These are phyloP conservation scores for Cubamyces sp. DNA, from an alignment of 768 basidiomycete genomes.

Conservation along the genomic window DNA sequence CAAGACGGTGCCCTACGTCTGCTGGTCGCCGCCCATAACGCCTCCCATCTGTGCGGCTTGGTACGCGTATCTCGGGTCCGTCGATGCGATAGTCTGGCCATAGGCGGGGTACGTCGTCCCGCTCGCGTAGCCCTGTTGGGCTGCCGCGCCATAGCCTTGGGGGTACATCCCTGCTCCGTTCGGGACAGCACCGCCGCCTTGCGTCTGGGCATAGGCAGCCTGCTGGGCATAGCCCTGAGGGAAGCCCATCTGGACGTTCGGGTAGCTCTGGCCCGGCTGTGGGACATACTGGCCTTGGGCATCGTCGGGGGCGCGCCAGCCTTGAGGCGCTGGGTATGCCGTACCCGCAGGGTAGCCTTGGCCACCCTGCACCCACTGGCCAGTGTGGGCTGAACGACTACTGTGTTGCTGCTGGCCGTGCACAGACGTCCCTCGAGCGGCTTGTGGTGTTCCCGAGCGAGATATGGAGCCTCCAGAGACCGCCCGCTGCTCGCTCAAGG, in stretches of 20 bases:
- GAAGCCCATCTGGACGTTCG: constrained; percentile 11
- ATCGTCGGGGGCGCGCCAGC: constrained; percentile 7
- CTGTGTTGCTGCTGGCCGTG: constrained; percentile 2
- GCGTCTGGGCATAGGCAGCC: constrained; percentile 1
- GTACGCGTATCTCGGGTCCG: constrained; percentile 18
- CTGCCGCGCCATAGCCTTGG: constrained; percentile 10
- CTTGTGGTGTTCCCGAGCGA: constrained; percentile 13
- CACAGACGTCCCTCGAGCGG: not conserved
- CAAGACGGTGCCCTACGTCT: constrained; percentile 4
- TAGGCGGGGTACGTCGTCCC: constrained; percentile 20
- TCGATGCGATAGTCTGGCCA: constrained; percentile 4
- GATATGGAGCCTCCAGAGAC: constrained; percentile 17
- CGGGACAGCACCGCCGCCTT: not conserved
- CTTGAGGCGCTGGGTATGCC: constrained; percentile 13
- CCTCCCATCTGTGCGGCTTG: constrained; percentile 13
- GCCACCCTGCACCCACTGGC: constrained; percentile 3
- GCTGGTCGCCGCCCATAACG: not conserved
- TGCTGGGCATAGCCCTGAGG: constrained; percentile 7
- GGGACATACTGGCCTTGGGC: not conserved
- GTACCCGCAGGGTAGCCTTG: constrained; percentile 12
- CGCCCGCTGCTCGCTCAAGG: constrained; percentile 41
- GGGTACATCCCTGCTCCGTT: constrained; percentile 7
- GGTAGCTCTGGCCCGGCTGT: not conserved
- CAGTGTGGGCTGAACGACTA: not conserved
- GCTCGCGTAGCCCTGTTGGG: constrained; percentile 13